Percentiles rank a stretch among this genome's conserved stretches.
phyloP scores from a whole-genome alignment of 108 stramenopile species.

The Pinguiococcus pyrenoidosus region DNA sequence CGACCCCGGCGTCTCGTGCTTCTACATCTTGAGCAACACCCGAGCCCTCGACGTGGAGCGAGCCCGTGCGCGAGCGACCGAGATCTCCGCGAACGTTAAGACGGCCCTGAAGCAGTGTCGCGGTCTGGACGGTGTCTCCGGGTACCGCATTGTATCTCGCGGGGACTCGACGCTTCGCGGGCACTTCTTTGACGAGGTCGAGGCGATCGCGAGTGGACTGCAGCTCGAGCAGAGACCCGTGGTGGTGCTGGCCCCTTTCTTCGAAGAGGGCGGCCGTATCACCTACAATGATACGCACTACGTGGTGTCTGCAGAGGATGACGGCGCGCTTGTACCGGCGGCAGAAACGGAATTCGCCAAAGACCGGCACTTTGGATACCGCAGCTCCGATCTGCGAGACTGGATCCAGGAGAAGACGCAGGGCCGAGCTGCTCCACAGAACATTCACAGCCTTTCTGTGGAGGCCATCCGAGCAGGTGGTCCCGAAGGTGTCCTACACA shows the following conservation, averaged over 20 bases:
- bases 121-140: neutral
- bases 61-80: constrained; percentile 18
- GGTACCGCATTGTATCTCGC: constrained; percentile 22
- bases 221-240: neutral
- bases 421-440: too few relatives aligned
- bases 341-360: constrained; percentile 40
- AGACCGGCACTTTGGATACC: constrained; percentile 42
- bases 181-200: constrained; percentile 39
- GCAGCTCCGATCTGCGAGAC: constrained; percentile 29
- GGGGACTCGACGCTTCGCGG: constrained; percentile 43
- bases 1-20: constrained; percentile 6
- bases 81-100: constrained; percentile 6
- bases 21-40: constrained; percentile 43
- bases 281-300: constrained; percentile 37
- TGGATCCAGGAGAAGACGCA: constrained; percentile 39
- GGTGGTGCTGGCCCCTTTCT: constrained; percentile 32
- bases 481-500: neutral
- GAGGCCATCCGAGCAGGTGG: neutral
- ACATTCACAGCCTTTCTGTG: neutral
- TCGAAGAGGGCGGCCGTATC: constrained; percentile 37
- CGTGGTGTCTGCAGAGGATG: neutral
- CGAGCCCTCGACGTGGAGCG: constrained; percentile 18
- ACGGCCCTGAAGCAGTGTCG: constrained; percentile 6
- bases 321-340: constrained; percentile 21
- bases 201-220: constrained; percentile 28